Evolutionary conservation across 2,329 filamentous ascomycete genomes (phyloP).

Genomic region (Penicillium sp.): DNA sequence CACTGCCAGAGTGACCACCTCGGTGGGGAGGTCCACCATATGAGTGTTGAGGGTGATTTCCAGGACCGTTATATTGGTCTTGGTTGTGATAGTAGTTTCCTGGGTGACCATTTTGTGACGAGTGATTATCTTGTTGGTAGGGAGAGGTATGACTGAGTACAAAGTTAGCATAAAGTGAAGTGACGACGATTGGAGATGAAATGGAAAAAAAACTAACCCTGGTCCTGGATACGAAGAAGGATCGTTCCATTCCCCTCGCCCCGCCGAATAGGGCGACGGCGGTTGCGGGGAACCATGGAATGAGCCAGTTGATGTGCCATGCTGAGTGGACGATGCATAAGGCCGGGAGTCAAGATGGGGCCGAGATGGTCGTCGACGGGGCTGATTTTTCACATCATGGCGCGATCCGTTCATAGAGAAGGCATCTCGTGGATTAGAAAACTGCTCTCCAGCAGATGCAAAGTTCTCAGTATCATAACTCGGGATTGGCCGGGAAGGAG

Average conservation of each 20-base stretch:
- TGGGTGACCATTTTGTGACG: constrained; percentile 54
- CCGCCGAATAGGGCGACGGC: constrained; percentile 61
- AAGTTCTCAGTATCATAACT: constrained; percentile 36
- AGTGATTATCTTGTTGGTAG: constrained; percentile 59
- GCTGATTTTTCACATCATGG: constrained; percentile 33
- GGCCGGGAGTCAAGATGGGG: constrained; percentile 48
- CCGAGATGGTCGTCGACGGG: constrained; percentile 40
- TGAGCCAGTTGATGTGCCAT: constrained; percentile 56
- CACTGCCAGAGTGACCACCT: constrained; percentile 50
- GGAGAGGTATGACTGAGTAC: constrained; percentile 64
- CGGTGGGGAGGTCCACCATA: constrained; percentile 52
- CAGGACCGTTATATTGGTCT: constrained; percentile 55
- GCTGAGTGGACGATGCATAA: constrained; percentile 62
- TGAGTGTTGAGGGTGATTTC: constrained; percentile 50
- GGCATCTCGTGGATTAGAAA: constrained; percentile 34
- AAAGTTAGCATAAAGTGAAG: constrained; percentile 26
- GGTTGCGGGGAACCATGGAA: constrained; percentile 64
- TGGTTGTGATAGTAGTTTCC: constrained; percentile 57
- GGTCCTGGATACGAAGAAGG: constrained; percentile 46
- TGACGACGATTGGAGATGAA: constrained; percentile 1
- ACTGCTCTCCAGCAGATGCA: constrained; percentile 32
- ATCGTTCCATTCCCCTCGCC: constrained; percentile 57
- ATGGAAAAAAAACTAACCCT: constrained; percentile 46
- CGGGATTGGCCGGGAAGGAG: constrained; percentile 36
- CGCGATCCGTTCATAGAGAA: constrained; percentile 37